phyloP scores from a whole-genome alignment of 345 rosid genomes.

The Chamaenerion angustifolium region DNA sequence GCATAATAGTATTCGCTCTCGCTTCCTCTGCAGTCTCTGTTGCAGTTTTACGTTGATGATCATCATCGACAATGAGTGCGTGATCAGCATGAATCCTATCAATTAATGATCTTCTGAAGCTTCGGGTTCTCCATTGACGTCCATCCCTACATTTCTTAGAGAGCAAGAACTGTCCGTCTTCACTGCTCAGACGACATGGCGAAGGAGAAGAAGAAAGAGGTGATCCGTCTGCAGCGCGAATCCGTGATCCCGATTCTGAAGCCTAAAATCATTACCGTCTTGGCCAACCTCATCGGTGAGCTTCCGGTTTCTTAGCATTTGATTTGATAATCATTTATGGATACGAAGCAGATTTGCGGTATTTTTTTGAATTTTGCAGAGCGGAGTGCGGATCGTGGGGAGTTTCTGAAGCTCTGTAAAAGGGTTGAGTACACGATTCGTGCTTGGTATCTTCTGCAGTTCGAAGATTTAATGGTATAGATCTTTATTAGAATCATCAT shows the following conservation, averaged over 20 bases:
- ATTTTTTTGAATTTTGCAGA: slow-evolving; percentile 15
- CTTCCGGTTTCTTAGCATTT: not conserved
- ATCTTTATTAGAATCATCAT: not conserved
- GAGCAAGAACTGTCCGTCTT: too few relatives aligned
- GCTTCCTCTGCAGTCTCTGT: too few relatives aligned
- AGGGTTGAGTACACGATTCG: slow-evolving; percentile 55
- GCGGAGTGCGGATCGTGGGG: slow-evolving; percentile 18
- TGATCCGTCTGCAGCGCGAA: slow-evolving; percentile 76
- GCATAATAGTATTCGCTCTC: too few relatives aligned
- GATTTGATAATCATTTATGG: too few relatives aligned
- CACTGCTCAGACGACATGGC: slow-evolving; percentile 1
- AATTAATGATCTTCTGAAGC: too few relatives aligned
- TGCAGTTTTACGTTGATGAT: too few relatives aligned
- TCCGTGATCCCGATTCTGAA: slow-evolving; percentile 86
- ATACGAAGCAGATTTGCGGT: too few relatives aligned
- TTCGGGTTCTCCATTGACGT: too few relatives aligned
- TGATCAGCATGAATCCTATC: too few relatives aligned
- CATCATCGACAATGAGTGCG: too few relatives aligned
- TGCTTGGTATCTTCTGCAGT: slow-evolving; percentile 62
- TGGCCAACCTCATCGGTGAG: slow-evolving; percentile 85
- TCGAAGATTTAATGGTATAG: slow-evolving; percentile 57
- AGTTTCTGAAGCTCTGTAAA: slow-evolving; percentile 48
- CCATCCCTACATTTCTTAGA: too few relatives aligned
- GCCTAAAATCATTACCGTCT: slow-evolving; percentile 82
- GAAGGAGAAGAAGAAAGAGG: slow-evolving; percentile 32